These are phyloP conservation scores for Ochetophila trinervis DNA, from an alignment of 306 rosid genomes.

Conservation along the genomic window DNA sequence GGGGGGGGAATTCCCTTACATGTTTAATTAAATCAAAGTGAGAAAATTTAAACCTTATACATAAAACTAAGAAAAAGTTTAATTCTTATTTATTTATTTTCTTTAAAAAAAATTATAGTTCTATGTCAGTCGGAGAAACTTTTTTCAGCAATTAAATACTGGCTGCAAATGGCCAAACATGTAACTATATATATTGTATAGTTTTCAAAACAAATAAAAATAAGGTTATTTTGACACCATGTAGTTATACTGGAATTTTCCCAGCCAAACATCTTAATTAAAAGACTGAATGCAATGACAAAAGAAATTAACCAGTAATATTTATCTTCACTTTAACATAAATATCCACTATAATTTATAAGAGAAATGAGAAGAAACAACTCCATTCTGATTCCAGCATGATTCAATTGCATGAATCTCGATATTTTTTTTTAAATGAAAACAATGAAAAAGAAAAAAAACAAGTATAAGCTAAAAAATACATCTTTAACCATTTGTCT, in stretches of 20 bases:
- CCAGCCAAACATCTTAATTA: neutral
- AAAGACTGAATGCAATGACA: neutral
- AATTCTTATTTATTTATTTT: neutral
- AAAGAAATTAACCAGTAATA: neutral
- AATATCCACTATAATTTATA: too few relatives aligned
- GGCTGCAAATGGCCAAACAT: neutral
- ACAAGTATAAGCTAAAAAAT: too few relatives aligned
- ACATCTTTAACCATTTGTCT: neutral
- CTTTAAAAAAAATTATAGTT: neutral
- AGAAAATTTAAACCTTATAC: neutral
- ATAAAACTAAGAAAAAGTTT: neutral
- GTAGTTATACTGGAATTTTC: neutral
- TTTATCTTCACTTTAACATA: neutral
- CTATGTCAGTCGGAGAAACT: too few relatives aligned
- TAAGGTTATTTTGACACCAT: neutral
- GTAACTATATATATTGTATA: neutral
- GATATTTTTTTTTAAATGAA: too few relatives aligned
- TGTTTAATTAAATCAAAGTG: too few relatives aligned
- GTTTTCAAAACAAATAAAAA: too few relatives aligned
- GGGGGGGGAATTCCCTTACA: too few relatives aligned
- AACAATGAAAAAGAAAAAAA: too few relatives aligned
- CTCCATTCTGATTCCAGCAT: too few relatives aligned
- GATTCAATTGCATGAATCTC: too few relatives aligned
- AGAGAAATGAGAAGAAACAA: too few relatives aligned
- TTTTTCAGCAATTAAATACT: neutral